These are phyloP conservation scores for Starmerella apis DNA, from an alignment of 805 yeast genomes.

Conservation along the genomic window DNA sequence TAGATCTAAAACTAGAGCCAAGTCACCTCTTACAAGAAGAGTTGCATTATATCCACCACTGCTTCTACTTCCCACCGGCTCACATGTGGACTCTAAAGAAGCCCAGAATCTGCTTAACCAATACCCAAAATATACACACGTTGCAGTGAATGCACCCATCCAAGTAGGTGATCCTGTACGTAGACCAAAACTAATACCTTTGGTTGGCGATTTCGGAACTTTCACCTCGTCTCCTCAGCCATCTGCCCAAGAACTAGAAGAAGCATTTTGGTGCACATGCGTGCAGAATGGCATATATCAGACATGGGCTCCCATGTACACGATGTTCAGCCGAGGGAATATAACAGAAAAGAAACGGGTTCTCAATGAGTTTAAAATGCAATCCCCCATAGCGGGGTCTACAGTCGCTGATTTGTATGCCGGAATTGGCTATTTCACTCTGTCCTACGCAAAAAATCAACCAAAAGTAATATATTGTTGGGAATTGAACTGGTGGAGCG, in stretches of 20 bases:
- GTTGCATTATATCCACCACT: constrained; percentile 61
- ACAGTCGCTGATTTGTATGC: constrained; percentile 62
- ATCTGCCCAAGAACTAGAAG: constrained; percentile 35
- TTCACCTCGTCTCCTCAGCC: constrained; percentile 32
- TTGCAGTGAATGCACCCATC: constrained; percentile 67
- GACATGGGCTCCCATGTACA: constrained; percentile 72
- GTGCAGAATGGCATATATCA: constrained; percentile 67
- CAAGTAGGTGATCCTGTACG: constrained; percentile 44
- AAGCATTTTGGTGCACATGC: constrained; percentile 61
- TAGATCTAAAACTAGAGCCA: neutral
- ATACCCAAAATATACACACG: constrained; percentile 39
- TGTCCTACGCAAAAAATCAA: constrained; percentile 49
- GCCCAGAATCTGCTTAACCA: constrained; percentile 19
- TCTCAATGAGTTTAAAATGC: constrained; percentile 29
- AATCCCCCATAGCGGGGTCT: constrained; percentile 30
- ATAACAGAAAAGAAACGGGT: constrained; percentile 69
- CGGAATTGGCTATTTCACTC: constrained; percentile 77
- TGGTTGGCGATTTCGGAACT: constrained; percentile 57
- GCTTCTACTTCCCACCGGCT: constrained; percentile 44
- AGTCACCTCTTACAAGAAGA: constrained; percentile 1
- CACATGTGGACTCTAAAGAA: constrained; percentile 21
- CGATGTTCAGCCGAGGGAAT: constrained; percentile 85
- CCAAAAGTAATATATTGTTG: constrained; percentile 56
- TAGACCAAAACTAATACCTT: constrained; percentile 51
- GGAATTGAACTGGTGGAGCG: constrained; percentile 80